Base-by-base conservation (phyloP, 148 eudicot genomes). In the Fallopia convolvulus region DNA sequence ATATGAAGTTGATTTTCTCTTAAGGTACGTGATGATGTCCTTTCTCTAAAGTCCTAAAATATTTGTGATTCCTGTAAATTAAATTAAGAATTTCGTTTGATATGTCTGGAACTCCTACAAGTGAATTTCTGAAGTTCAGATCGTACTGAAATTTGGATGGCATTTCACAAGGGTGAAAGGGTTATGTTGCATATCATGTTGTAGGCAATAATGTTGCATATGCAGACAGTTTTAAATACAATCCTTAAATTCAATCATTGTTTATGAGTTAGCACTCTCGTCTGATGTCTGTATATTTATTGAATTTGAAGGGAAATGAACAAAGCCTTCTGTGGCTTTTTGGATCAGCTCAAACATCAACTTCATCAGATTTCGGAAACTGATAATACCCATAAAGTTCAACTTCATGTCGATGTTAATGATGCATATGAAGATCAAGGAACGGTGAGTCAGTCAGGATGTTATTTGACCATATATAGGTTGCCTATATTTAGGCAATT, bases 351-450 rank as follows among this genome's bases (percentile, higher is more conserved):
- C 1, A 60, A 60, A 60, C 33, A 60, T 26, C 66, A 21, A 18
- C n/a, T 6, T 44, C 47, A 52, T 60, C 66, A 21, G 33, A 60
- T 20, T 8, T 21, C 10, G 23, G 36, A 60, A 60, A 60, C 1
- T 26, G 33, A 60, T 21, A 52, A 4, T 15, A 18, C 55, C 55
- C 15, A 3, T 50, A 21, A 58, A 55, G 61, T 8, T 55, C 23
- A 55, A 18, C 63, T 56, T 18, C 30, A 56, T 56, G 20, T 1
- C 2, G 23, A n/a, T n/a, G 26, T 56, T 5, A 20, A 20, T 20
- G 30, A 56, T 6, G 10, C 5, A 1, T 56, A 56, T 20, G 10
- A 55, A 55, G 74, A 74, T 78, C 79, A 73, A 81, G 55, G 77
- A 56, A 55, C 44, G 74, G 63, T 73, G 20, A 50, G 55, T 50